Evolutionary conservation across 305 asterid genomes (phyloP), one percentile per base, ranked within the genome.

Genomic region (Solanum hybrid): DNA sequence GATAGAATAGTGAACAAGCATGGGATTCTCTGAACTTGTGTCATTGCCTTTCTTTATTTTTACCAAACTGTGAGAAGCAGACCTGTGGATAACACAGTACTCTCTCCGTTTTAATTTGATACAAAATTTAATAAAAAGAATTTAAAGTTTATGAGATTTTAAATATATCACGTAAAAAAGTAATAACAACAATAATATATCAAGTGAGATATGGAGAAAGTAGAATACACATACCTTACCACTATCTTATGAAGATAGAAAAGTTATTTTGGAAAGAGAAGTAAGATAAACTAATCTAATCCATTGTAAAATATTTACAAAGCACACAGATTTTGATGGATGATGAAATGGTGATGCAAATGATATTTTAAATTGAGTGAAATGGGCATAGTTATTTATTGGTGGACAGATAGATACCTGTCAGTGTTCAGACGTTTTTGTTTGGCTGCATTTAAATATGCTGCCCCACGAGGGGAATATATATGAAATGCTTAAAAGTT

Each of bases 401-500:
- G 73, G 73, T 83, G 73, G 24, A 83, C 34, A 78, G 45, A 33
- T 78, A 33, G 70, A 80, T 80, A 38, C 38, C 38, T 83, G 87
- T 83, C 88, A 83, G 73, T 9, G 17, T 39, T 41, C 72, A 82
- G 72, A 83, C 29, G 39, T 26, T 83, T 10, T 83, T 41, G 88
- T 83, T 83, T 83, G 88, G 39, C 39, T 45, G 27, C 29, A 83
- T 83, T 41, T 83, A 15, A 15, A 41, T 83, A 41, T 83, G 75
- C 39, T 83, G 39, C 27, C 75, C 27, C 88, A 45, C 73, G 29
- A 83, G 73, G 38, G 38, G 75, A 83, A 45, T 82, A 82, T n/a
- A 24, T 38, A 37, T 81, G 68, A 24, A 38, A 81, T 81, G 51
- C 68, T 80, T 80, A 1, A 36, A 24, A 78, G 15, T 33, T 72